Conservation (phyloP, 148 eudicot species). For the Spergularia bocconei region DNA sequence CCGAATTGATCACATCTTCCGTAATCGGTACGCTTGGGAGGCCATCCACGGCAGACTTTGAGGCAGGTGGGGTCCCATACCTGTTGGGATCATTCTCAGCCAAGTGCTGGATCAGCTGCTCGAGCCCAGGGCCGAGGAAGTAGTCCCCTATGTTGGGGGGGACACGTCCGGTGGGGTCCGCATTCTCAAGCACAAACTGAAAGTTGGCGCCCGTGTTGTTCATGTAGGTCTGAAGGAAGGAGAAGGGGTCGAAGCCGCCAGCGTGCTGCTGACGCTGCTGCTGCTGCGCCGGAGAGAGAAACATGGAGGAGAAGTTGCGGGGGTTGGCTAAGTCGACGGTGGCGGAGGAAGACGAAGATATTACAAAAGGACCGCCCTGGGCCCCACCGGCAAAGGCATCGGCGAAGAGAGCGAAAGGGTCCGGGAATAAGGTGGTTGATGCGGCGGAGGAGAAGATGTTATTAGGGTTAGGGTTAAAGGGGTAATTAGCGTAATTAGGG, state of each 20-base stretch:
- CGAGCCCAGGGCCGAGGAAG: slow-evolving; percentile 65
- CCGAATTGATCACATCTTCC: slow-evolving; percentile 37
- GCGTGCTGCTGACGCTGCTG: not conserved
- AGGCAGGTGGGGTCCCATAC: slow-evolving; percentile 69
- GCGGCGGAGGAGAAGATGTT: not conserved
- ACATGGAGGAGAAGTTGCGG: not conserved
- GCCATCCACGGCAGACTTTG: slow-evolving; percentile 43
- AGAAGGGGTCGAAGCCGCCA: slow-evolving; percentile 31
- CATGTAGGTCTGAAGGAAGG: slow-evolving; percentile 30
- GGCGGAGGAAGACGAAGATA: slow-evolving; percentile 20
- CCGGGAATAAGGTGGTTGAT: not conserved
- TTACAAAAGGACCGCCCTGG: slow-evolving; percentile 13
- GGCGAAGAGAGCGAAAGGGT: slow-evolving; percentile 16
- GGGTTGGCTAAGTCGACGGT: slow-evolving; percentile 1
- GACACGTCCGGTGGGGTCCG: slow-evolving; percentile 25
- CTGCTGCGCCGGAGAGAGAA: not conserved
- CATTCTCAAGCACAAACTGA: slow-evolving; percentile 38
- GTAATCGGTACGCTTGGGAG: slow-evolving; percentile 42
- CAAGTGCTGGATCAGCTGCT: slow-evolving; percentile 58
- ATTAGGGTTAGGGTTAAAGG: slow-evolving; percentile 24
- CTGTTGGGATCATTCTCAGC: slow-evolving; percentile 73
- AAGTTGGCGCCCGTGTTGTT: slow-evolving; percentile 36
- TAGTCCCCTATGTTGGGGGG: slow-evolving; percentile 66
- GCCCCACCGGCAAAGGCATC: not conserved
- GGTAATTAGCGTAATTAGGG: not conserved